Base-by-base conservation (phyloP, 768 basidiomycete genomes). In the Suillus occidentalis region DNA sequence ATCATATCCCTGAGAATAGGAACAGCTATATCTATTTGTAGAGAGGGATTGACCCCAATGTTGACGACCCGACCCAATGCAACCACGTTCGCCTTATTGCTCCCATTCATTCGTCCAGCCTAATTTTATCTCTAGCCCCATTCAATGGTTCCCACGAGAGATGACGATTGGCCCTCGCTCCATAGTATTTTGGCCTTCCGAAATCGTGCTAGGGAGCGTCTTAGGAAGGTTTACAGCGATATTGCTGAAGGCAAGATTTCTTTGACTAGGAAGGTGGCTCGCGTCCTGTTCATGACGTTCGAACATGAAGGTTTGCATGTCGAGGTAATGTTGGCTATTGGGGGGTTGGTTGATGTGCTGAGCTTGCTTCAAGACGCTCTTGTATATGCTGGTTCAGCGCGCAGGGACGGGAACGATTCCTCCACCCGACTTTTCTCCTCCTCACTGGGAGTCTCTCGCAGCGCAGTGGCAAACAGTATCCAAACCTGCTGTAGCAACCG, bases 31-130 rank as follows among this genome's bases (percentile, higher is more conserved):
- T 28, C 61, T 34, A 55, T 62, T 69, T 70, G 76, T 74, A 96
- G 89, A 87, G 97, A 43, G 97, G 97, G 9, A 97, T 99, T 70
- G 97, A 99, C 69, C 97, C 97, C 0, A 87, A 90, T 70, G 95
- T 99, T 31, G 92, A 97, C 65, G 92, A 97, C 71, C 94, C 95
- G 0, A 87, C 85, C 5, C 79, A 89, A 73, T 92, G 92, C 67
- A 13, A 56, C 25, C 95, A 98, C 72, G 94, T 95, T 76, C 61
- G 89, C 76, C 25, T 20, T 36, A 31, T 28, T 37, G 28, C 56
- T 22, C 5, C 6, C 28, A 5, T 52, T 8, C 28, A 40, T 37
- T 50, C 36, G 10, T 45, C 22, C 36, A 58, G 56, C 53, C 40
- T 36, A 47, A 37, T 31, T 25, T 61, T n/a, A 71, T 25, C 63